These are phyloP conservation scores for Raffaelea deltoideospora DNA, from an alignment of 2,329 filamentous ascomycete genomes.

Conservation along the genomic window DNA sequence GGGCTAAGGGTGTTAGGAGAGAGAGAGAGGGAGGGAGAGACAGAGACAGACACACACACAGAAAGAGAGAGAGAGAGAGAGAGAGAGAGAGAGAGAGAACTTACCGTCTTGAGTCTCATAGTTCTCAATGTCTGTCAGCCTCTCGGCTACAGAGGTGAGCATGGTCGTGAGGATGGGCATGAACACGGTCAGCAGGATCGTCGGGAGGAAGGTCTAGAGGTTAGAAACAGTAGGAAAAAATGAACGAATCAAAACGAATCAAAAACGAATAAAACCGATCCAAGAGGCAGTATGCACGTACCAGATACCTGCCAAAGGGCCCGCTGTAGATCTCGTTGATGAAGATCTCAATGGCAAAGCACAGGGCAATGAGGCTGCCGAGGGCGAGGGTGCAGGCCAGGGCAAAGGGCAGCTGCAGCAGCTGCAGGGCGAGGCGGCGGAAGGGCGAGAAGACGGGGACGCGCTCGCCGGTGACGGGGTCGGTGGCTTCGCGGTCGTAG, in stretches of 20 bases:
- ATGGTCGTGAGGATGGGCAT: constrained; percentile 65
- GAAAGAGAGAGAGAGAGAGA: background rate
- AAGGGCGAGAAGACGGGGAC: constrained; percentile 60
- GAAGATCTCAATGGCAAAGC: constrained; percentile 90
- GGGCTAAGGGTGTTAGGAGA: constrained; percentile 30
- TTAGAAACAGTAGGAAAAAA: background rate
- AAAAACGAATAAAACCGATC: background rate
- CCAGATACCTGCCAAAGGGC: constrained; percentile 71
- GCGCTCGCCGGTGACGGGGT: constrained; percentile 69
- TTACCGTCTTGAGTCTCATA: constrained; percentile 69
- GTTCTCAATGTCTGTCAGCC: constrained; percentile 73
- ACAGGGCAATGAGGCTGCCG: constrained; percentile 68
- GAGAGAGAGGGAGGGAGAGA: background rate
- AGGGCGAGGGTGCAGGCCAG: constrained; percentile 55
- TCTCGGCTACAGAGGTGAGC: constrained; percentile 61
- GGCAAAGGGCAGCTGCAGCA: constrained; percentile 75
- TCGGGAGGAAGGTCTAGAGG: constrained; percentile 58
- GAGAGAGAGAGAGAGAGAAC: background rate
- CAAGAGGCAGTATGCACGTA: constrained; percentile 23
- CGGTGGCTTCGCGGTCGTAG: constrained; percentile 61
- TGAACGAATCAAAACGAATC: background rate
- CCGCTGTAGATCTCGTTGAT: constrained; percentile 88
- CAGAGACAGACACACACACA: too few relatives aligned
- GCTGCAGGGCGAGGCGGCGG: constrained; percentile 61
- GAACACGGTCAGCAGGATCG: constrained; percentile 66